phyloP scores from a whole-genome alignment of 768 basidiomycete genomes.

The Serpula lacrymans region DNA sequence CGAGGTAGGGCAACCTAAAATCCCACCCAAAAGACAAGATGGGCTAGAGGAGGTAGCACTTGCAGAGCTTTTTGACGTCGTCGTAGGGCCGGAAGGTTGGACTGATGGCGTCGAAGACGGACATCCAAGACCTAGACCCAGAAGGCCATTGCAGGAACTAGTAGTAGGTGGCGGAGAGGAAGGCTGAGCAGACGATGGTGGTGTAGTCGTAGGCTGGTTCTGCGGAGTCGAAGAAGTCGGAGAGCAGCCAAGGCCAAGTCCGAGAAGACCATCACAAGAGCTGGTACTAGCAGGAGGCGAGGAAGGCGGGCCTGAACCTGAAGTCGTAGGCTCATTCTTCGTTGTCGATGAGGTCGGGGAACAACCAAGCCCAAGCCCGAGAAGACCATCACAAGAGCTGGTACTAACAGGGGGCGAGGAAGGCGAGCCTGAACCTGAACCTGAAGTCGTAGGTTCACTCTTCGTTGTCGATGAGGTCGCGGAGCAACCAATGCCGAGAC shows the following conservation, averaged over 20 bases:
- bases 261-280: constrained; percentile 8
- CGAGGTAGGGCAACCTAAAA: constrained; percentile 14
- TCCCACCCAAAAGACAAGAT: constrained; percentile 14
- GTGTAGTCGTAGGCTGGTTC: constrained; percentile 7
- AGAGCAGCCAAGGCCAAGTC: constrained; percentile 12
- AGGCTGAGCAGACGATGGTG: constrained; percentile 2
- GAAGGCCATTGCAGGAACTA: constrained; percentile 9
- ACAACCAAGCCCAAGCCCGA: constrained; percentile 18
- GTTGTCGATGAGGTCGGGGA: constrained; percentile 3
- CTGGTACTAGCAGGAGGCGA: constrained; percentile 4
- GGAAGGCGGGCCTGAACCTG: not conserved
- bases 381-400: constrained; percentile 14
- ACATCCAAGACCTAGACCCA: constrained; percentile 12
- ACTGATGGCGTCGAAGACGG: not conserved
- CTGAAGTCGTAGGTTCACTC: not conserved
- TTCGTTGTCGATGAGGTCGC: not conserved
- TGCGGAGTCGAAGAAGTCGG: constrained; percentile 1
- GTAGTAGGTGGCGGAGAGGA: constrained; percentile 6
- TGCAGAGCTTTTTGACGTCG: not conserved
- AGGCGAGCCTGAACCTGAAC: not conserved
- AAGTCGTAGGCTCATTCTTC: not conserved
- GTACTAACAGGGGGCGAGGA: constrained; percentile 3
- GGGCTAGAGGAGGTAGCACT: constrained; percentile 8
- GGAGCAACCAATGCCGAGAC: constrained; percentile 15
- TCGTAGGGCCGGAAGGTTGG: constrained; percentile 1